phyloP scores from a whole-genome alignment of 2,329 filamentous ascomycete species.

The Scedosporium aurantiacum region DNA sequence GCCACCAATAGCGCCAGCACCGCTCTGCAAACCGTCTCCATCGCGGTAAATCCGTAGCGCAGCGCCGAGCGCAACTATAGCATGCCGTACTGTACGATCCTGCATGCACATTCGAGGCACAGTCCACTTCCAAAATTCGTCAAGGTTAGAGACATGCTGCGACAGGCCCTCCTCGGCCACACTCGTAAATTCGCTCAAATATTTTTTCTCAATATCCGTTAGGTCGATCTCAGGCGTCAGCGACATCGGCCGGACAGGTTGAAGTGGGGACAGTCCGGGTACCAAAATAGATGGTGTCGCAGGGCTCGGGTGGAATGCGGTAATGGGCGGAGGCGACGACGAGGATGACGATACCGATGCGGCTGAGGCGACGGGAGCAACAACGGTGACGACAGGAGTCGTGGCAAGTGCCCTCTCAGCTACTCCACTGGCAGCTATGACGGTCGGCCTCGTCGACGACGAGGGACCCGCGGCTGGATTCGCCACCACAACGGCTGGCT shows the following conservation, averaged over 20 bases:
- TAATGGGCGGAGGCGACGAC: slow-evolving; percentile 3
- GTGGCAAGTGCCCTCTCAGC: too few species aligned
- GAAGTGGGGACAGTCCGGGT: neutral
- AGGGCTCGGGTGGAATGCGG: slow-evolving; percentile 10
- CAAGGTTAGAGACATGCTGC: slow-evolving; percentile 13
- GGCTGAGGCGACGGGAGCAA: neutral
- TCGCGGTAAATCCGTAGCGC: slow-evolving; percentile 17
- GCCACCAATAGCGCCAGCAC: slow-evolving; percentile 13
- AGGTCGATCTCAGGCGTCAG: slow-evolving; percentile 20
- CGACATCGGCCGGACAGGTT: neutral
- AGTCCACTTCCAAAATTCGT: slow-evolving; percentile 13
- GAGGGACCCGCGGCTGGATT: slow-evolving; percentile 5
- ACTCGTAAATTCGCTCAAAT: slow-evolving; percentile 21
- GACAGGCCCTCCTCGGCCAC: slow-evolving; percentile 16
- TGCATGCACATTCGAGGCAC: slow-evolving; percentile 10
- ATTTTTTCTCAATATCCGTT: slow-evolving; percentile 19
- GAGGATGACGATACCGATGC: neutral
- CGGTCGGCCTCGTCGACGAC: neutral
- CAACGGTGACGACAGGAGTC: neutral
- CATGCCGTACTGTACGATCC: slow-evolving; percentile 15
- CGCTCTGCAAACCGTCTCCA: slow-evolving; percentile 6
- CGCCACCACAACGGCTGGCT: slow-evolving; percentile 3
- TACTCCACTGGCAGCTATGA: neutral
- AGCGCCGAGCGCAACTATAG: slow-evolving; percentile 22
- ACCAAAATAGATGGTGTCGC: neutral